These are phyloP conservation scores for Arthrobotrys pseudoclavata DNA, from an alignment of 2,329 filamentous ascomycete genomes.

Conservation along the genomic window DNA sequence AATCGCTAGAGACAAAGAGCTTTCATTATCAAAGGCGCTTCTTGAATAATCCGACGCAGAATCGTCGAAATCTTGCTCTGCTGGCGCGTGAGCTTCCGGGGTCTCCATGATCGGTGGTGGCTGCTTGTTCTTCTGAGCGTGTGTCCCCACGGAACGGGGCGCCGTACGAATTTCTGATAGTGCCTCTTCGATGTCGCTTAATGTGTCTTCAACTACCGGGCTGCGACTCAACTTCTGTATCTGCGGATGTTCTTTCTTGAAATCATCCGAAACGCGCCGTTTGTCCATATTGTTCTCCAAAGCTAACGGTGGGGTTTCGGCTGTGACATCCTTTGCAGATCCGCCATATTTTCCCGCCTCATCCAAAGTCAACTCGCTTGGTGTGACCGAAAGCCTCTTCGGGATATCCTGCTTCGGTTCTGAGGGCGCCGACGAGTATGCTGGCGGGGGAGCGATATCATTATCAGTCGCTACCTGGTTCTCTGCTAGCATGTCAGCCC, in stretches of 20 bases:
- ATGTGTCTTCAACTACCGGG: conserved; percentile 90
- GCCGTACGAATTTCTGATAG: conserved; percentile 80
- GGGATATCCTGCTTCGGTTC: conserved; percentile 59
- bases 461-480: conserved; percentile 45
- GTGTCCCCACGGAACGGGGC: conserved; percentile 52
- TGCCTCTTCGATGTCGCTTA: conserved; percentile 97
- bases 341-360: conserved; percentile 48
- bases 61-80: conserved; percentile 61
- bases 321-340: conserved; percentile 42
- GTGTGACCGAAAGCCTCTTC: conserved; percentile 54
- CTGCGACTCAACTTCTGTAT: conserved; percentile 66
- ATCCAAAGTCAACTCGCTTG: conserved; percentile 50
- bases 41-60: conserved; percentile 63
- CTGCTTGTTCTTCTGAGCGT: conserved; percentile 67
- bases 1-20: conserved; percentile 41
- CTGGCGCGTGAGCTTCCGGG: conserved; percentile 39
- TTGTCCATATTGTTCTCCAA: conserved; percentile 56
- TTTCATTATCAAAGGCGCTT: conserved; percentile 48
- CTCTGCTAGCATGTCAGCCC: conserved; percentile 42
- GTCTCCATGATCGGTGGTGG: conserved; percentile 64
- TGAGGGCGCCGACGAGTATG: conserved; percentile 46
- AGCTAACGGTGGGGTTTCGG: conserved; percentile 47
- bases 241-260: conserved; percentile 44
- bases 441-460: conserved; percentile 42
- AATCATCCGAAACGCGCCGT: conserved; percentile 53